These are phyloP conservation scores for Escovopsis sp. DNA, from an alignment of 2,329 filamentous ascomycete genomes.

Conservation along the genomic window DNA sequence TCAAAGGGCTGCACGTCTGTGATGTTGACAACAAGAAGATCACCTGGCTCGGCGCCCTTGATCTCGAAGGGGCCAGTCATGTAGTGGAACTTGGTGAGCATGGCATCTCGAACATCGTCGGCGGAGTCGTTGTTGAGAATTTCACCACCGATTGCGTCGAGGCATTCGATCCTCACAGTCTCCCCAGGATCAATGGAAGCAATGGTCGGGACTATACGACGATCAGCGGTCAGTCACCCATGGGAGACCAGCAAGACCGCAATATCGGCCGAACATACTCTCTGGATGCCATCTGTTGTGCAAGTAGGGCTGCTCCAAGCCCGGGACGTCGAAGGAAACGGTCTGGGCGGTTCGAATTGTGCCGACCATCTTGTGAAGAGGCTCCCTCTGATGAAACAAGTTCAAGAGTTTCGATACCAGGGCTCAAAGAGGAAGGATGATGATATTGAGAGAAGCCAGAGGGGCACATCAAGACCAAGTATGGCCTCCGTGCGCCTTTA, in stretches of 20 bases:
- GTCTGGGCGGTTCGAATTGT: conserved; percentile 48
- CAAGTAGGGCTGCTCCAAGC: conserved; percentile 51
- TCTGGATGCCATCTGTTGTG: conserved; percentile 93
- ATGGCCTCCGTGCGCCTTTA: too few species aligned
- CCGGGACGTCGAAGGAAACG: conserved; percentile 46
- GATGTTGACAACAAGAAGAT: conserved; percentile 76
- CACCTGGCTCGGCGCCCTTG: conserved; percentile 69
- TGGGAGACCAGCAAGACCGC: background rate
- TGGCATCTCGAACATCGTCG: conserved; percentile 75
- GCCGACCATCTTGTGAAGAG: conserved; percentile 10
- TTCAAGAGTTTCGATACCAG: too few species aligned
- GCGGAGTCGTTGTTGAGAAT: conserved; percentile 81
- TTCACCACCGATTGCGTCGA: conserved; percentile 75
- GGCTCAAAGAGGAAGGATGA: too few species aligned
- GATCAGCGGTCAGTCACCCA: too few species aligned
- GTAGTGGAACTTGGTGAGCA: conserved; percentile 75
- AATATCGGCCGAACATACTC: conserved; percentile 32
- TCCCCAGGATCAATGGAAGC: conserved; percentile 68
- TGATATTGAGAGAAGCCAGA: too few species aligned
- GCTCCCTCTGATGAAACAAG: too few species aligned
- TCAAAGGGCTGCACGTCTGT: conserved; percentile 85
- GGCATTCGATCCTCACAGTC: conserved; percentile 84
- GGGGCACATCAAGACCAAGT: too few species aligned
- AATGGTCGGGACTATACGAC: conserved; percentile 49
- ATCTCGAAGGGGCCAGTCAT: conserved; percentile 82